Evolutionary conservation across 2,329 filamentous ascomycete species (phyloP).

Genomic region (Decorospora gaudefroyi): DNA sequence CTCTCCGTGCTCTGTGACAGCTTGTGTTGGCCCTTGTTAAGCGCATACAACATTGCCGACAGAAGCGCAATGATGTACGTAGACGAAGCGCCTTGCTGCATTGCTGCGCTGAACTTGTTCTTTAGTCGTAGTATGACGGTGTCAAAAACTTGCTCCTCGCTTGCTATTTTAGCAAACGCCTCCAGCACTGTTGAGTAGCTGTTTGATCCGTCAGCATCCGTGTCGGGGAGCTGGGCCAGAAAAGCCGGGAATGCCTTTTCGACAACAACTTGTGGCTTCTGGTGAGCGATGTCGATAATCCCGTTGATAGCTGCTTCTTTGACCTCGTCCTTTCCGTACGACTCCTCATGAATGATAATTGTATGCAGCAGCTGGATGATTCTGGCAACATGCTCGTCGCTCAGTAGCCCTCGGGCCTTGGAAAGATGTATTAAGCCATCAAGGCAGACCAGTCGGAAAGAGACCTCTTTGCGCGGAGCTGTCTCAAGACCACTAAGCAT

Average conservation of each 20-base stretch:
- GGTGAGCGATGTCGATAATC: conserved; percentile 64
- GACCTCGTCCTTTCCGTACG: conserved; percentile 60
- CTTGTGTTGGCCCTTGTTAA: conserved; percentile 60
- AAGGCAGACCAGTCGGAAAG: conserved; percentile 54
- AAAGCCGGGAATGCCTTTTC: conserved; percentile 69
- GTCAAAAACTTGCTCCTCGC: conserved; percentile 65
- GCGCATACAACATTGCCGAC: conserved; percentile 64
- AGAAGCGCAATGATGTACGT: conserved; percentile 64
- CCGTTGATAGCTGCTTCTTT: conserved; percentile 63
- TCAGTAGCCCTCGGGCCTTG: conserved; percentile 49
- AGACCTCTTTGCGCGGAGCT: conserved; percentile 55
- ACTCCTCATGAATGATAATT: conserved; percentile 63
- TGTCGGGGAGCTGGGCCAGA: conserved; percentile 65
- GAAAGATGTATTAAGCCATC: conserved; percentile 52
- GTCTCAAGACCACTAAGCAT: conserved; percentile 52
- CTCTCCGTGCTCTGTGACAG: conserved; percentile 51
- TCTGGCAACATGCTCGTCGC: conserved; percentile 50
- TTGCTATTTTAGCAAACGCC: conserved; percentile 66
- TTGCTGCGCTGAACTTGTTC: conserved; percentile 63
- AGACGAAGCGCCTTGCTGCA: conserved; percentile 57
- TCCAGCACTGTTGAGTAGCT: conserved; percentile 63
- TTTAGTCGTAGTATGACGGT: conserved; percentile 66
- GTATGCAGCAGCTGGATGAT: conserved; percentile 65
- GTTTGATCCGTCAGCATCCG: conserved; percentile 52
- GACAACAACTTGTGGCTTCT: conserved; percentile 65